Evolutionary conservation across 495 filamentous ascomycete genomes (phyloP).

Genomic region (Penicillium malachiteum): DNA sequence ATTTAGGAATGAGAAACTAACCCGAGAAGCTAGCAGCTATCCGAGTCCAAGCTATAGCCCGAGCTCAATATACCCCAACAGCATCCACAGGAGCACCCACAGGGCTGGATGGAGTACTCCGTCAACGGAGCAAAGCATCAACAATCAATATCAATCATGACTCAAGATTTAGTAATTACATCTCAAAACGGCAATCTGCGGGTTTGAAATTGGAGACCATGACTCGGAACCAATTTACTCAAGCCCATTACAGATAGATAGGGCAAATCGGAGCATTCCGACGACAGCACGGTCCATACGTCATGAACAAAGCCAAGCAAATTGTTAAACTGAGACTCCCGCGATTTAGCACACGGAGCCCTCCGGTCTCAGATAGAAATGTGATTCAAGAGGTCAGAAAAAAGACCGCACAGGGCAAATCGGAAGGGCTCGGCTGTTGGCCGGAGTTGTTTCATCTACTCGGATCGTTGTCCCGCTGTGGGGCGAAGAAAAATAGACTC

Average conservation of each 20-base stretch:
- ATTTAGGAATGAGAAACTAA: no score
- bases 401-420: slow-evolving; percentile 20
- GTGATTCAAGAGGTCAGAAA: slow-evolving; percentile 4
- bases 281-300: slow-evolving; percentile 5
- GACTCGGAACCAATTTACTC: no score
- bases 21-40: no score
- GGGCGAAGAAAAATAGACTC: slow-evolving; percentile 19
- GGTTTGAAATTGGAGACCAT: no score
- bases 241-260: not conserved
- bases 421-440: slow-evolving; percentile 28
- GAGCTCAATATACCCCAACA: no score
- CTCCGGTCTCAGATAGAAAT: slow-evolving; percentile 26
- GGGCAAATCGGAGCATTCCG: not conserved
- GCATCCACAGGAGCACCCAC: no score
- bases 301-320: slow-evolving; percentile 17
- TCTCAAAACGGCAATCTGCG: no score
- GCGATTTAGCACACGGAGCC: slow-evolving; percentile 19
- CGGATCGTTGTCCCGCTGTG: slow-evolving; percentile 32
- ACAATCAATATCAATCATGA: no score
- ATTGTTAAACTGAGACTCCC: slow-evolving; percentile 23
- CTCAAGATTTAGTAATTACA: no score
- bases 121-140: no score
- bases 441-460: slow-evolving; percentile 22
- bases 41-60: no score
- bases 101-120: no score